A percentile compares a stretch with the other conserved stretches of the same genome.
phyloP scores from a whole-genome alignment of 2,329 filamentous ascomycete species.

The Fusarium clavum region DNA sequence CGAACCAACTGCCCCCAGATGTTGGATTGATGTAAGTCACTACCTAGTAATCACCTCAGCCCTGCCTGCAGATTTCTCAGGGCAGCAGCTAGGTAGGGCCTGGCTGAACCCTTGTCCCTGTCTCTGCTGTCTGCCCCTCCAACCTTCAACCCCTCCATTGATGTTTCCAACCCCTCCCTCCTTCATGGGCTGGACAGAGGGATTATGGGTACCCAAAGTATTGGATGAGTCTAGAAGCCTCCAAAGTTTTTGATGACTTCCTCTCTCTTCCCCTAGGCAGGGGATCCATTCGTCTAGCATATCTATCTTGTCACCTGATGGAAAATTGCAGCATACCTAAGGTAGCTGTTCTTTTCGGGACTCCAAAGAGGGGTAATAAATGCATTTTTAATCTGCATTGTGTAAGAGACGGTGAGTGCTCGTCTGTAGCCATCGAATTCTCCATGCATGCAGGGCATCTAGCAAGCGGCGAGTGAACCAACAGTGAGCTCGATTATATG shows the following conservation, averaged over 20 bases:
- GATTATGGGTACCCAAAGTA: neutral
- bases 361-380: conserved; percentile 7
- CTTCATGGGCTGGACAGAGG: neutral
- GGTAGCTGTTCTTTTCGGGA: neutral
- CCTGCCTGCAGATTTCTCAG: conserved; percentile 15
- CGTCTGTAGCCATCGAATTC: neutral
- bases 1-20: neutral
- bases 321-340: neutral
- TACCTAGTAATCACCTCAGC: neutral
- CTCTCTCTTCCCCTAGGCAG: neutral
- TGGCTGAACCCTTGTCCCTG: neutral
- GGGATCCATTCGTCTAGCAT: conserved; percentile 9
- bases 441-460: conserved; percentile 5
- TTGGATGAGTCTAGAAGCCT: conserved; percentile 17
- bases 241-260: neutral
- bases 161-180: conserved; percentile 11
- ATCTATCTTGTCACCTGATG: neutral
- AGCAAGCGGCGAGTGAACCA: neutral
- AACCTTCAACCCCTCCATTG: conserved; percentile 14
- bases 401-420: conserved; percentile 21
- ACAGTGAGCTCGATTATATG: neutral
- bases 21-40: neutral
- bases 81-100: neutral
- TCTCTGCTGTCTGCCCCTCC: conserved; percentile 14
- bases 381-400: neutral